These are phyloP conservation scores for Castanea crenata DNA, from an alignment of 306 rosid genomes.

Conservation along the genomic window DNA sequence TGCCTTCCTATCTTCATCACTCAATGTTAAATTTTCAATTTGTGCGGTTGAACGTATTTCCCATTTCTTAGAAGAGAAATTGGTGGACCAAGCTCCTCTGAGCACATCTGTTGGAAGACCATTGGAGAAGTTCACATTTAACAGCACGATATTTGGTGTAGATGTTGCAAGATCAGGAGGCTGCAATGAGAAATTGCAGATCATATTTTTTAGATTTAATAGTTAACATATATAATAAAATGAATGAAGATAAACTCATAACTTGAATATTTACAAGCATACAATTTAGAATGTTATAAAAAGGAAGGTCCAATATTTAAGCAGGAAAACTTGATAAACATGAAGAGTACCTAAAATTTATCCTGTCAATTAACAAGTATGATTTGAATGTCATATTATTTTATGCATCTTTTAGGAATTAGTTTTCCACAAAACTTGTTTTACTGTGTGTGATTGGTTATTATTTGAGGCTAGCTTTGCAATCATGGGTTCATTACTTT, in stretches of 20 bases:
- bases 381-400: neutral
- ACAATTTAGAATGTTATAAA: neutral
- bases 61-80: slow-evolving; percentile 48
- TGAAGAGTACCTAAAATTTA: too few relatives aligned
- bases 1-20: slow-evolving; percentile 53
- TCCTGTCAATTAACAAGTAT: neutral
- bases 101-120: slow-evolving; percentile 24
- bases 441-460: neutral
- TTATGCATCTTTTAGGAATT: neutral
- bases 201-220: neutral
- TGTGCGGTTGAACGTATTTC: slow-evolving; percentile 46
- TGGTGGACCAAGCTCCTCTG: slow-evolving; percentile 35
- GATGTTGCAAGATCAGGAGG: slow-evolving; percentile 29
- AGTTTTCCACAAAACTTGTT: neutral
- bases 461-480: neutral
- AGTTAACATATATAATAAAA: neutral
- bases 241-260: neutral
- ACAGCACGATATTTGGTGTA: slow-evolving; percentile 28
- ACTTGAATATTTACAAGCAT: neutral
- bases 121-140: slow-evolving; percentile 24
- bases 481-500: neutral
- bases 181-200: slow-evolving; percentile 28
- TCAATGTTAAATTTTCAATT: slow-evolving; percentile 41
- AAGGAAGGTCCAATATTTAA: neutral
- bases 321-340: neutral